These are phyloP conservation scores for Erodium trifolium DNA, from an alignment of 441 rosid genomes.

Conservation along the genomic window DNA sequence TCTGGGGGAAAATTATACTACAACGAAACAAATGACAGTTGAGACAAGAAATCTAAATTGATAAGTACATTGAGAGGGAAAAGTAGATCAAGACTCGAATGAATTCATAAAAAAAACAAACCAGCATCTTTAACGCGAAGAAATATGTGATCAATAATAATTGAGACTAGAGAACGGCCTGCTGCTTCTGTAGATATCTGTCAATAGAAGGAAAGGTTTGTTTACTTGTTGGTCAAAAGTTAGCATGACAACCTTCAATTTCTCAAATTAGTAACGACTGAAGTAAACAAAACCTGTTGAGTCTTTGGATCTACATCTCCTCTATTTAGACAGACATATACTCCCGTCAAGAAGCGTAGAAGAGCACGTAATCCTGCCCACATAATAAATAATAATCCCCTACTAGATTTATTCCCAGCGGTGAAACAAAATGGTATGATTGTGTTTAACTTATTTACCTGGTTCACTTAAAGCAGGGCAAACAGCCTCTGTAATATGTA, in stretches of 20 bases:
- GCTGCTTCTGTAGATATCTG: constrained; percentile 87
- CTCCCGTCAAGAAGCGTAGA: constrained; percentile 88
- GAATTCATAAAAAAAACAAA: constrained; percentile 27
- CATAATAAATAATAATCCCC: constrained; percentile 16
- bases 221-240: constrained; percentile 8
- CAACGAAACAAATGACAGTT: neutral
- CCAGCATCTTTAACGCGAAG: constrained; percentile 93
- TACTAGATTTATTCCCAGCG: constrained; percentile 10
- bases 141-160: constrained; percentile 95
- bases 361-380: constrained; percentile 92
- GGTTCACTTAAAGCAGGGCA: constrained; percentile 99
- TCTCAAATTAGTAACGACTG: constrained; percentile 7
- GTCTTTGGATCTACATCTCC: constrained; percentile 86
- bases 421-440: neutral
- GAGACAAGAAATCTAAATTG: neutral
- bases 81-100: neutral
- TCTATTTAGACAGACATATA: constrained; percentile 84
- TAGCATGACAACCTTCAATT: neutral
- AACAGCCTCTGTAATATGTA: constrained; percentile 88
- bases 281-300: constrained; percentile 56
- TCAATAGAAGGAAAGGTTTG: constrained; percentile 16
- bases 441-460: constrained; percentile 37
- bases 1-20: constrained; percentile 14
- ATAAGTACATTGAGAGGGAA: neutral
- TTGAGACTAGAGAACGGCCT: constrained; percentile 73